Base-by-base conservation (phyloP, 352 stramenopile species). In the Discostella stelligera region DNA sequence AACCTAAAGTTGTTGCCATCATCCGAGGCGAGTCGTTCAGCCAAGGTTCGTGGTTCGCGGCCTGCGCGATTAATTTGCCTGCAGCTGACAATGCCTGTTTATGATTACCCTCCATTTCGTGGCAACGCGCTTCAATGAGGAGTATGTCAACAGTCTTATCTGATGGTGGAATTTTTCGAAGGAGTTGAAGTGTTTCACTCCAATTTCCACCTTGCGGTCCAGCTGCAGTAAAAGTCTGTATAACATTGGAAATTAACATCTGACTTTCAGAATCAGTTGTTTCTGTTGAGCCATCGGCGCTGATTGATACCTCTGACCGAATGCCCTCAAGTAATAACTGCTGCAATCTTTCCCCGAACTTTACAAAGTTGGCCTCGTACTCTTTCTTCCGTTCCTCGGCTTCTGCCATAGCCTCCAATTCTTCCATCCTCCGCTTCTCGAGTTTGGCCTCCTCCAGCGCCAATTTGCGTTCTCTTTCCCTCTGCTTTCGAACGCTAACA, bases 121-220 rank as follows among this genome's bases (percentile, higher is more conserved):
- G 77, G 59, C 77, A 88, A 48, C 81, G 68, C 2, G 81, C 81
- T 66, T 88, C 77, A 21, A 88, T 88, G 59, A 88, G 73, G 13
- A 85, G 59, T 20, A 88, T 66, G 25, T 83, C 77, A 2, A 77
- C 71, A 44, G 66, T 74, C 52, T 88, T 86, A 49, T 84, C 73
- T 0, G 73, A 79, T 39, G 61, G 73, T 21, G 77, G 41, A 32
- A 86, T 71, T 41, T 84, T 88, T 61, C 74, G 80, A 6, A 85
- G 46, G 1, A 86, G 54, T 62, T 81, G 55, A 10, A 88, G 46
- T 7, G 71, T 77, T 21, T 84, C 70, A 52, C 52, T 72, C n/a
- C 62, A 85, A 21, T 80, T 70, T 13, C 71, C 71, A 55, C 73
- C 78, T 30, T 77, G 52, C 21, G 71, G 66, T 50, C 77, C 72